Percentiles rank a stretch among this genome's conserved stretches.
Conservation (phyloP, 768 basidiomycete genomes). For the Brasilioporus rufonigricans region DNA sequence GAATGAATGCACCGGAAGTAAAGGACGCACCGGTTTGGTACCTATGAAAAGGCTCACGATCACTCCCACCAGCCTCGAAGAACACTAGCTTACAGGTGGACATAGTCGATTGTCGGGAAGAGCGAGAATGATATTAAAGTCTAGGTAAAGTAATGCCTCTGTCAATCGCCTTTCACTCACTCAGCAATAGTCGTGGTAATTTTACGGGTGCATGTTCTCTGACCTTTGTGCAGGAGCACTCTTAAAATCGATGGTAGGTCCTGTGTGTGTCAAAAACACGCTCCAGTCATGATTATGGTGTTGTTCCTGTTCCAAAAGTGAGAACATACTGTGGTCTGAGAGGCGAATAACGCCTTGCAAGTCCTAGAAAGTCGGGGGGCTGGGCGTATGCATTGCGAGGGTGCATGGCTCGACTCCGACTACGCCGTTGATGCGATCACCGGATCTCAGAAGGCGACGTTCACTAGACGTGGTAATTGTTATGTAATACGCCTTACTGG, state of each 20-base stretch:
- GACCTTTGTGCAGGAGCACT: too few species aligned
- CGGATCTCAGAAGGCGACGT: too few species aligned
- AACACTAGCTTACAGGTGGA: constrained; percentile 64
- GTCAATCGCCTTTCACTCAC: constrained; percentile 62
- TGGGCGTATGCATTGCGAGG: constrained; percentile 46
- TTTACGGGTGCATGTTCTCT: too few species aligned
- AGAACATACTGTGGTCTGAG: constrained; percentile 52
- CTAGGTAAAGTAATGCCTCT: constrained; percentile 68
- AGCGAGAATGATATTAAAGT: constrained; percentile 62
- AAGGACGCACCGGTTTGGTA: constrained; percentile 63
- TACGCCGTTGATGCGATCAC: too few species aligned
- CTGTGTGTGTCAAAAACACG: constrained; percentile 25
- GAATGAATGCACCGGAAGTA: neutral
- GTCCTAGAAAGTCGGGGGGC: constrained; percentile 55
- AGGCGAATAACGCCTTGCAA: constrained; percentile 57
- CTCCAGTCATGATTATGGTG: constrained; percentile 17
- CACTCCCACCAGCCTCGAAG: too few species aligned
- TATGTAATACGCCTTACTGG: too few species aligned
- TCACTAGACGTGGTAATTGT: too few species aligned
- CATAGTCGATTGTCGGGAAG: constrained; percentile 77
- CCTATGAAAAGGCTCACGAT: too few species aligned
- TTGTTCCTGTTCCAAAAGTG: neutral
- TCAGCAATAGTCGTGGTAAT: constrained; percentile 1
- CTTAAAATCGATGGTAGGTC: too few species aligned
- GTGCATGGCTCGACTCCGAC: too few species aligned